These are phyloP conservation scores for Aulographum hederae DNA, from an alignment of 2,329 filamentous ascomycete species.

Conservation along the genomic window DNA sequence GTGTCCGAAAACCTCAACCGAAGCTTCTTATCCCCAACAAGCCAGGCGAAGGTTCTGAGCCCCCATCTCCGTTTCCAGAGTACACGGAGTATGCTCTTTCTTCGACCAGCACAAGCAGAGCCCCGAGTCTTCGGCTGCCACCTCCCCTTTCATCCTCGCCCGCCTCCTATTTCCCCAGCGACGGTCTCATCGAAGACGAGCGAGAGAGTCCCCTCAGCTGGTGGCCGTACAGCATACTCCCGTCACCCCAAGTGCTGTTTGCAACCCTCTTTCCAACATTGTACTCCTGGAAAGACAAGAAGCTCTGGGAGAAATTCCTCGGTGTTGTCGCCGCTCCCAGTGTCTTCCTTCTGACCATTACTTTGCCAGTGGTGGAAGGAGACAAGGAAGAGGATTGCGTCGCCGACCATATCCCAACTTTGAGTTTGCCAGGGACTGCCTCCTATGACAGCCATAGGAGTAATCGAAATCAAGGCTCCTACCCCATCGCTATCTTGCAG, in stretches of 20 bases:
- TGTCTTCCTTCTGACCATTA: constrained; percentile 77
- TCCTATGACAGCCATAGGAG: not conserved
- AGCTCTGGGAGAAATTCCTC: constrained; percentile 65
- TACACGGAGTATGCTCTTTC: constrained; percentile 38
- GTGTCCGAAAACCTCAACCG: too few relatives aligned
- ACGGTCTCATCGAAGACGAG: too few relatives aligned
- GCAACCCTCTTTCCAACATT: constrained; percentile 76
- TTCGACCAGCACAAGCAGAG: constrained; percentile 24
- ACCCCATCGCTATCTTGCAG: constrained; percentile 8
- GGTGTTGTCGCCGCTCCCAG: constrained; percentile 74
- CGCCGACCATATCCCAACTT: constrained; percentile 12
- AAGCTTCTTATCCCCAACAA: constrained; percentile 25
- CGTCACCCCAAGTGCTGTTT: constrained; percentile 51
- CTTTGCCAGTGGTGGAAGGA: constrained; percentile 75
- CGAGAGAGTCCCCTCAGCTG: too few relatives aligned
- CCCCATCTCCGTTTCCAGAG: constrained; percentile 47
- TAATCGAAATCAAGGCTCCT: not conserved
- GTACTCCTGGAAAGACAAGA: constrained; percentile 63
- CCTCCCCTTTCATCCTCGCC: constrained; percentile 22
- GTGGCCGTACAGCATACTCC: constrained; percentile 66
- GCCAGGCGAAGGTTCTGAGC: constrained; percentile 18
- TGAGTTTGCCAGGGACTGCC: constrained; percentile 11
- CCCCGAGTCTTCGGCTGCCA: constrained; percentile 39
- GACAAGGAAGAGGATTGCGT: constrained; percentile 31
- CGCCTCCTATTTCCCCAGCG: too few relatives aligned